Conservation (phyloP, 306 rosid species). For the Canavalia gladiata region DNA sequence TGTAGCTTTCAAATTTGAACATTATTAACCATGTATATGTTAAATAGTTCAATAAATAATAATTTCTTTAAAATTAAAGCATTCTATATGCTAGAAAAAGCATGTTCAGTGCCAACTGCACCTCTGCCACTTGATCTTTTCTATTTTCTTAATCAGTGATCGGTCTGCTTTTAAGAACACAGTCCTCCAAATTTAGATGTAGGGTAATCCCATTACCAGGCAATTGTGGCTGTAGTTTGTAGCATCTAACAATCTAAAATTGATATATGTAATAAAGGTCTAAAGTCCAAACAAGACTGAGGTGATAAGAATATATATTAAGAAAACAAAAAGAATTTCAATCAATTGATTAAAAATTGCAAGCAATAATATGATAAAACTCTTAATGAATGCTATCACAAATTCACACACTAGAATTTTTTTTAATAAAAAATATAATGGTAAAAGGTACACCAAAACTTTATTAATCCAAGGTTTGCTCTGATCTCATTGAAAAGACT, state of each 20-base stretch:
- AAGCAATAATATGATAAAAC: background rate
- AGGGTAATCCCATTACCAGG: background rate
- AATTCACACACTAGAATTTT: background rate
- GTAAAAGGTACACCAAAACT: slow-evolving; percentile 47
- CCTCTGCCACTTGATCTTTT: background rate
- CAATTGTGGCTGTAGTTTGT: background rate
- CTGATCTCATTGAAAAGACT: slow-evolving; percentile 3
- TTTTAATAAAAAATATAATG: background rate
- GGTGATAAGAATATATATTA: background rate
- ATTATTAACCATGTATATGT: background rate
- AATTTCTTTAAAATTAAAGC: background rate
- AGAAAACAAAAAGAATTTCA: background rate
- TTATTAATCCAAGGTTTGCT: slow-evolving; percentile 4
- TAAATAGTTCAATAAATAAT: background rate
- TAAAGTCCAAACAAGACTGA: slow-evolving; percentile 5
- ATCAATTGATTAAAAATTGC: background rate
- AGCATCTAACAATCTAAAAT: background rate
- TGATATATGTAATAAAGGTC: background rate
- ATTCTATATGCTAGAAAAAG: background rate
- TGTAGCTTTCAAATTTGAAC: background rate
- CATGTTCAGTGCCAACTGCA: background rate
- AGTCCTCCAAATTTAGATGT: slow-evolving; percentile 6
- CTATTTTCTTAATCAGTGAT: background rate
- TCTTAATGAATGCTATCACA: background rate
- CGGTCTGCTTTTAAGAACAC: background rate